Evolutionary conservation across 1,284 basidiomycete genomes (phyloP), one percentile per base, ranked within the genome.

Genomic region (Malassezia pachydermatis): DNA sequence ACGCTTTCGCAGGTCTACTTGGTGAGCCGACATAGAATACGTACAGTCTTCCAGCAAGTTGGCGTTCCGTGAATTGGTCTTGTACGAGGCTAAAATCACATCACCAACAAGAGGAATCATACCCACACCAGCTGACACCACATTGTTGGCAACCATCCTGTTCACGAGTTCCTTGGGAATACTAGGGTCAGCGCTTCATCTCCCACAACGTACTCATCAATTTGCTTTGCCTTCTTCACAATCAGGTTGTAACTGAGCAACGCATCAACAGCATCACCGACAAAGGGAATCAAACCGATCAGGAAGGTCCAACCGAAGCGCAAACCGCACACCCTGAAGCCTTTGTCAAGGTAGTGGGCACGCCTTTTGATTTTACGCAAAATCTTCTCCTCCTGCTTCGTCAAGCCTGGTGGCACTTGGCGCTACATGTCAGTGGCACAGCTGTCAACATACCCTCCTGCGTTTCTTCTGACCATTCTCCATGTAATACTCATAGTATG

Each of bases 321-420:
- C 53, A 94, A 73, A 2, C 89, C 88, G 60, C 83, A 86, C 9
- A 95, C 46, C 39, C 72, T 76, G 76, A 95, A 86, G 6, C 86
- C 84, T 73, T 88, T 90, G 76, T 96, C 90, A 47, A 96, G 83
- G 67, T 84, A 81, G 68, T 89, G 88, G 0, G 90, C 89, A 7
- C 89, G 78, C 43, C 77, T 76, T 67, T 58, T 54, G 45, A 71
- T 60, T 51, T 71, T 71, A 10, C 54, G 48, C 20, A 68, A 76
- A 42, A 88, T 81, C 58, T 80, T 81, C n/a, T 78, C 78, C 55
- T 94, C 88, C 25, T 82, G 78, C 25, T 77, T 73, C 0, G 86
- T 84, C 3, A 94, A 78, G 0, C 88, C 88, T 7, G 81, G 80
- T 0, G 87, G 87, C 0, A 82, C 71, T 5, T 78, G 77, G 43